Conservation (phyloP, 805 yeast genomes). For the Wickerhamomyces hampshirensis region DNA sequence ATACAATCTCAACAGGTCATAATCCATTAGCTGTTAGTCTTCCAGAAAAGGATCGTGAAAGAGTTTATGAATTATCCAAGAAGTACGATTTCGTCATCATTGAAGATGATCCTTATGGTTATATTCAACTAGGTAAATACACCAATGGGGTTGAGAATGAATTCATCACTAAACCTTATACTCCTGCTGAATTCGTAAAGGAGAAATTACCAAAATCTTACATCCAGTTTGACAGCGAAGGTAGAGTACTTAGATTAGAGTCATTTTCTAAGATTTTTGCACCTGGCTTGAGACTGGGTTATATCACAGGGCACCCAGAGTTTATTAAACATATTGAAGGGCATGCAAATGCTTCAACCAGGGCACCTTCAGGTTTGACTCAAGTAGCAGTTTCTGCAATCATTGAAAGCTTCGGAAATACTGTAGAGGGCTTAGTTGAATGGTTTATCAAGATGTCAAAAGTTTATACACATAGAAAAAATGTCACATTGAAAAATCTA, state of each 20-base stretch:
- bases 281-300: slow-evolving; percentile 64
- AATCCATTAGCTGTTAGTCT: slow-evolving; percentile 63
- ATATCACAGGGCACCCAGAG: slow-evolving; percentile 46
- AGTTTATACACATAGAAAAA: slow-evolving; percentile 61
- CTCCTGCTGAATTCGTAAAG: slow-evolving; percentile 41
- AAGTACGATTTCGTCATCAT: slow-evolving; percentile 53
- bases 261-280: slow-evolving; percentile 62
- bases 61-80: slow-evolving; percentile 48
- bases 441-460: slow-evolving; percentile 60
- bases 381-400: slow-evolving; percentile 51
- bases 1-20: slow-evolving; percentile 68
- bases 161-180: slow-evolving; percentile 22
- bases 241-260: slow-evolving; percentile 58
- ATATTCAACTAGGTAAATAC: slow-evolving; percentile 38
- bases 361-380: slow-evolving; percentile 54
- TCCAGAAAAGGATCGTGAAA: slow-evolving; percentile 40
- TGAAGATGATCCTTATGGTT: slow-evolving; percentile 72
- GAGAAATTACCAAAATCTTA: slow-evolving; percentile 45
- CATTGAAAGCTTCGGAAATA: slow-evolving; percentile 35
- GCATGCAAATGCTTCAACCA: slow-evolving; percentile 40
- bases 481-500: slow-evolving; percentile 49
- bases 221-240: slow-evolving; percentile 48
- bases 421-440: slow-evolving; percentile 51
- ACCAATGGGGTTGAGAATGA: slow-evolving; percentile 36
- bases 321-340: slow-evolving; percentile 38